A percentile compares a stretch with the other conserved stretches of the same genome.
phyloP scores from a whole-genome alignment of 139 green algal species.

The Coelastrella sp. region DNA sequence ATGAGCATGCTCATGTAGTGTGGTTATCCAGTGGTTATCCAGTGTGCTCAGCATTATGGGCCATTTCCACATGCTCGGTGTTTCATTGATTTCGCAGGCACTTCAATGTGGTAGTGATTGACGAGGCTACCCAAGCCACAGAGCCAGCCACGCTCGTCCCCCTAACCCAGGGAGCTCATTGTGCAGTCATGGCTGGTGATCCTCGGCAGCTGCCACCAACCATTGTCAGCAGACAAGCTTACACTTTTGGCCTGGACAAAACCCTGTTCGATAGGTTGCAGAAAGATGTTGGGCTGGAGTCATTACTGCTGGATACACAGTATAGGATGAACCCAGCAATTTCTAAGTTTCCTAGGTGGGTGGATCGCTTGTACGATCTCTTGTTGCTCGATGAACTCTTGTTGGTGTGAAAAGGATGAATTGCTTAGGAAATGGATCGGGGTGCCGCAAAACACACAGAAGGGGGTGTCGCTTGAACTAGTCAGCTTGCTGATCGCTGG shows the following conservation, averaged over 20 bases:
- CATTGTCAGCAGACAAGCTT: constrained; percentile 73
- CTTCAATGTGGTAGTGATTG: constrained; percentile 91
- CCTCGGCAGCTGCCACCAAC: constrained; percentile 93
- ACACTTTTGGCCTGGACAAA: constrained; percentile 70
- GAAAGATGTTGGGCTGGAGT: constrained; percentile 67
- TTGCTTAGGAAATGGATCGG: too few relatives aligned
- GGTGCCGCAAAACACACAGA: too few relatives aligned
- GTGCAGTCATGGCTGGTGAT: constrained; percentile 93
- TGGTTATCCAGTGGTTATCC: too few relatives aligned
- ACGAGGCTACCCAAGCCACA: constrained; percentile 95
- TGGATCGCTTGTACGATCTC: neutral
- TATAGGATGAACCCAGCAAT: constrained; percentile 95
- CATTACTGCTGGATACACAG: constrained; percentile 91
- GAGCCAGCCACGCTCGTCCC: constrained; percentile 90
- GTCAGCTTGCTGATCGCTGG: too few relatives aligned
- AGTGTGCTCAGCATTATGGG: too few relatives aligned
- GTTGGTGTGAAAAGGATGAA: too few relatives aligned
- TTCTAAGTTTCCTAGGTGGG: constrained; percentile 65
- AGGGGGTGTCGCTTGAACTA: too few relatives aligned
- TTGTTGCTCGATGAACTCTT: neutral
- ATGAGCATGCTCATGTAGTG: too few relatives aligned
- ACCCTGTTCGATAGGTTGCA: constrained; percentile 87
- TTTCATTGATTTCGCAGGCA: constrained; percentile 4
- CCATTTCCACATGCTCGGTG: neutral
- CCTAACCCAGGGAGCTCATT: constrained; percentile 83